Conservation (phyloP, 805 yeast species). For the Pichia ethanolica region DNA sequence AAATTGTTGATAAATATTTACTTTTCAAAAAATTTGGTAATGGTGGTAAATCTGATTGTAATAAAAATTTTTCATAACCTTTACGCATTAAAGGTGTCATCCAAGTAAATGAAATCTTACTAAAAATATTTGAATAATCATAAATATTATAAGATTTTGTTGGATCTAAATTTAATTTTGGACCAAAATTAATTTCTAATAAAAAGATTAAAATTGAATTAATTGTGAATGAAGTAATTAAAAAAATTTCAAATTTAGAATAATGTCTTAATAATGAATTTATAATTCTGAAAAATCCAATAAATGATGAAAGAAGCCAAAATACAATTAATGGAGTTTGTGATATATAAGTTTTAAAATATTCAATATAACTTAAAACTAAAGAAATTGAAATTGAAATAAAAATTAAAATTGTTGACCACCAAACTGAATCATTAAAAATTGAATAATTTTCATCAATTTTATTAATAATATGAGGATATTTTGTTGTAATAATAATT, state of each 20-base stretch:
- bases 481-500: conserved; percentile 10
- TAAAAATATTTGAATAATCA: conserved; percentile 42
- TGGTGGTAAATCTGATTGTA: conserved; percentile 61
- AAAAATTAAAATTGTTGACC: conserved; percentile 27
- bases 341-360: conserved; percentile 56
- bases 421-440: conserved; percentile 22
- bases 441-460: conserved; percentile 17
- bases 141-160: conserved; percentile 36
- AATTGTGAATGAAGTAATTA: conserved; percentile 21
- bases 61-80: conserved; percentile 41
- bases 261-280: conserved; percentile 34
- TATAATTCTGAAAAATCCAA: conserved; percentile 38
- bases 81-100: conserved; percentile 50
- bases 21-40: conserved; percentile 66
- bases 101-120: conserved; percentile 50
- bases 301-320: conserved; percentile 57
- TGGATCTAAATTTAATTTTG: conserved; percentile 25
- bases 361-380: conserved; percentile 63
- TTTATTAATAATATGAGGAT: conserved; percentile 8
- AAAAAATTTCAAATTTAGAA: conserved; percentile 26
- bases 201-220: conserved; percentile 35
- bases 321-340: conserved; percentile 62
- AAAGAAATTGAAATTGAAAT: conserved; percentile 45
- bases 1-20: conserved; percentile 37
- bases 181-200: conserved; percentile 38